Evolutionary conservation across 2,329 filamentous ascomycete species (phyloP).

Genomic region (Colletotrichum brevisporum): DNA sequence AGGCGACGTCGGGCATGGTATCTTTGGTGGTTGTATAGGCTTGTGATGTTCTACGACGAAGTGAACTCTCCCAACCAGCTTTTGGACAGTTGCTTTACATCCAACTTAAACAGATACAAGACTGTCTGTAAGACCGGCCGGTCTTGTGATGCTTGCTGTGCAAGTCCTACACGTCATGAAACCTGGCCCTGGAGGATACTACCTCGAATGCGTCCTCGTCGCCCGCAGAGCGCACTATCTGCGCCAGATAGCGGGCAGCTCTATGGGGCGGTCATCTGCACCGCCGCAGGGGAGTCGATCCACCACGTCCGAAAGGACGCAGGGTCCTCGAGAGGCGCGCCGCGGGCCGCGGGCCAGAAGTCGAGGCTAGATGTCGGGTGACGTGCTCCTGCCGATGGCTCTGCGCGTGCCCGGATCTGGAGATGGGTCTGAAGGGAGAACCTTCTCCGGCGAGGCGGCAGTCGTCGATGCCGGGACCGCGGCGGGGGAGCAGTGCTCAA

Average conservation of each 20-base stretch:
- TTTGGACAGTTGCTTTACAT: too few species aligned
- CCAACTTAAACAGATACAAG: too few species aligned
- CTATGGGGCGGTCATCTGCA: conserved; percentile 51
- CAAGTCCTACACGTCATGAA: conserved; percentile 48
- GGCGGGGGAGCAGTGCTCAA: conserved; percentile 1
- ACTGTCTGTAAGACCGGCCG: too few species aligned
- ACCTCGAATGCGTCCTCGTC: conserved; percentile 54
- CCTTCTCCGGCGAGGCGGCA: background rate
- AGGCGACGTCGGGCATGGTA: too few species aligned
- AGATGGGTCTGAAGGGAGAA: background rate
- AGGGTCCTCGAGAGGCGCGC: conserved; percentile 56
- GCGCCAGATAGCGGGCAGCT: conserved; percentile 55
- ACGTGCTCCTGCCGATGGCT: conserved; percentile 18
- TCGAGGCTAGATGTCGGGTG: conserved; percentile 1
- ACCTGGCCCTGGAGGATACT: conserved; percentile 57
- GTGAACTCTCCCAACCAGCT: too few species aligned
- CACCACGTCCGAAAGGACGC: conserved; percentile 59
- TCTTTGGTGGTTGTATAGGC: too few species aligned
- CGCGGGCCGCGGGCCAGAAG: background rate
- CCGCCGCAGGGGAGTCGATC: conserved; percentile 55
- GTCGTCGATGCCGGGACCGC: conserved; percentile 18
- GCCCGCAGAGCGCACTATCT: conserved; percentile 57
- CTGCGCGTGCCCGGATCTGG: conserved; percentile 1
- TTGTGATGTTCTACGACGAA: too few species aligned
- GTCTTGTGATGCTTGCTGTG: too few species aligned